Evolutionary conservation across 768 basidiomycete species (phyloP).

Genomic region (Tulasnella sp.): DNA sequence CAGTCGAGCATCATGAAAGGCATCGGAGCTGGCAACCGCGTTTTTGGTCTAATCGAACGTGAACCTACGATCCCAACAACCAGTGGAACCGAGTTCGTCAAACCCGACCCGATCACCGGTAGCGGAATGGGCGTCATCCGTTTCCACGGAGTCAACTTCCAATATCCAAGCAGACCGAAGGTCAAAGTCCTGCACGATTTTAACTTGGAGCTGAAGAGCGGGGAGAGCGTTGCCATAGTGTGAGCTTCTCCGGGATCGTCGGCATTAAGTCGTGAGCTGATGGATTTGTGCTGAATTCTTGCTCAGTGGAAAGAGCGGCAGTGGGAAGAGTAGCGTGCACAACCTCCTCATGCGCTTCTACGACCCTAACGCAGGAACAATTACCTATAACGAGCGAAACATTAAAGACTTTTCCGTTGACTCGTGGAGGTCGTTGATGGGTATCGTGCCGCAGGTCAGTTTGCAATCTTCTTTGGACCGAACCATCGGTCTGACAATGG

Average conservation of each 20-base stretch:
- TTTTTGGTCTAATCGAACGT: conserved; percentile 89
- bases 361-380: conserved; percentile 69
- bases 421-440: conserved; percentile 81
- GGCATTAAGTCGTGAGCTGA: conserved; percentile 1
- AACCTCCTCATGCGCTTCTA: conserved; percentile 81
- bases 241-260: conserved; percentile 33
- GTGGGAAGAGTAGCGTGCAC: conserved; percentile 89
- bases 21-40: conserved; percentile 81
- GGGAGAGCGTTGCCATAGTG: conserved; percentile 88
- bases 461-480: background rate
- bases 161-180: conserved; percentile 79
- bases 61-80: conserved; percentile 58
- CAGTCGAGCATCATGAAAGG: conserved; percentile 69
- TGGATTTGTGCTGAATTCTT: conserved; percentile 1
- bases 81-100: conserved; percentile 41
- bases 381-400: conserved; percentile 84
- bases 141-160: conserved; percentile 77
- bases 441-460: conserved; percentile 77
- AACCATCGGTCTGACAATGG: background rate
- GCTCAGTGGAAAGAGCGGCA: conserved; percentile 75
- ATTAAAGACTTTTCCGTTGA: conserved; percentile 75
- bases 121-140: conserved; percentile 48
- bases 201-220: conserved; percentile 65
- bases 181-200: conserved; percentile 75
- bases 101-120: conserved; percentile 30